Conservation (phyloP, 805 yeast genomes). For the Zygosaccharomyces bailii region DNA sequence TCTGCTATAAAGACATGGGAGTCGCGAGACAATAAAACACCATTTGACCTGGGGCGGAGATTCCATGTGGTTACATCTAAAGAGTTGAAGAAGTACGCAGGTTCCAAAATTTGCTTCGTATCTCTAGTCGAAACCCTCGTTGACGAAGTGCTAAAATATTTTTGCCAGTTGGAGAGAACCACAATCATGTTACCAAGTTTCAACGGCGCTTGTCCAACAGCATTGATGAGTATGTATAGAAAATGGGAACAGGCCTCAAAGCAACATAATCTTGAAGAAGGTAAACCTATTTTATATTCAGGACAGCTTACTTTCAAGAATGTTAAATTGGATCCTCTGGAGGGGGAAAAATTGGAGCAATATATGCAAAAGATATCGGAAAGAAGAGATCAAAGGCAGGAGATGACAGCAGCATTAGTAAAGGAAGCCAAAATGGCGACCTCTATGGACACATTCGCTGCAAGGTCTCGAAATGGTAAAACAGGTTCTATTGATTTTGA, state of each 20-base stretch:
- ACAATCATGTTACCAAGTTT: conserved; percentile 69
- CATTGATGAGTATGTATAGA: conserved; percentile 17
- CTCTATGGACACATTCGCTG: conserved; percentile 16
- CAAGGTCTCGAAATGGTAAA: conserved; percentile 4
- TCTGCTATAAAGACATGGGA: conserved; percentile 87
- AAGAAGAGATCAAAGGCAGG: conserved; percentile 42
- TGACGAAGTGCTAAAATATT: conserved; percentile 46
- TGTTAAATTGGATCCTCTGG: conserved; percentile 47
- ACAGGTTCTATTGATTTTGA: conserved; percentile 6
- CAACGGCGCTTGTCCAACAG: conserved; percentile 4
- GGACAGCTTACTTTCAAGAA: conserved; percentile 42
- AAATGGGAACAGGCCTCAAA: conserved; percentile 51
- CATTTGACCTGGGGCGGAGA: conserved; percentile 66
- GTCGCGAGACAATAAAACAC: conserved; percentile 55
- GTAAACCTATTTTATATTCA: conserved; percentile 54
- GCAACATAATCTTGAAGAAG: conserved; percentile 50
- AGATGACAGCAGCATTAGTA: conserved; percentile 34
- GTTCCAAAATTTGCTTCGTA: conserved; percentile 78
- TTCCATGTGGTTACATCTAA: conserved; percentile 55
- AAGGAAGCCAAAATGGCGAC: conserved; percentile 29
- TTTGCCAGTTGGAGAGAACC: conserved; percentile 63
- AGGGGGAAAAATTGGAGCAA: conserved; percentile 47
- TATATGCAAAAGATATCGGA: conserved; percentile 47
- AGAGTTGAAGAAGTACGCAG: conserved; percentile 52
- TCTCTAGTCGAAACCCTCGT: conserved; percentile 65